phyloP scores from a whole-genome alignment of 495 filamentous ascomycete genomes.

The Xylaria intraflava region DNA sequence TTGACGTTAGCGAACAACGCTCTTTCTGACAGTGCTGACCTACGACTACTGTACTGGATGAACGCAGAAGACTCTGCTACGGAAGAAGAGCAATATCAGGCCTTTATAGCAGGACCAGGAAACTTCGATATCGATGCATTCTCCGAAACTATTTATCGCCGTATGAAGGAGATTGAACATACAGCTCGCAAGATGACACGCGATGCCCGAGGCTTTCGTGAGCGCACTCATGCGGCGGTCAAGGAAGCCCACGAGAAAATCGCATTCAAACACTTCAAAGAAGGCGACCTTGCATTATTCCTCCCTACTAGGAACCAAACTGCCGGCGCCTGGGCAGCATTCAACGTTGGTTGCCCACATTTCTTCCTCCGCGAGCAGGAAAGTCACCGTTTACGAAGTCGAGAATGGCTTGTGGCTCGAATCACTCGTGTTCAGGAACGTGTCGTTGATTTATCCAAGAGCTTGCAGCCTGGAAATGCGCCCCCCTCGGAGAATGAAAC shows the following conservation, averaged over 20 bases:
- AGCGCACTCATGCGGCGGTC: slow-evolving; percentile 76
- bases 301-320: slow-evolving; percentile 89
- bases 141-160: slow-evolving; percentile 72
- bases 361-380: slow-evolving; percentile 96
- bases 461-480: slow-evolving; percentile 29
- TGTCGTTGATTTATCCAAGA: slow-evolving; percentile 85
- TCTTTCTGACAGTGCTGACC: slow-evolving; percentile 47
- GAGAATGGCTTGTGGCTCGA: slow-evolving; percentile 92
- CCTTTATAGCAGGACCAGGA: slow-evolving; percentile 61
- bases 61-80: slow-evolving; percentile 55
- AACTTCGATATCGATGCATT: slow-evolving; percentile 78
- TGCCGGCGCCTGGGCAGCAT: slow-evolving; percentile 93
- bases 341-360: slow-evolving; percentile 94
- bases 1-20: slow-evolving; percentile 34
- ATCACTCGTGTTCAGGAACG: slow-evolving; percentile 89
- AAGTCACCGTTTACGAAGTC: slow-evolving; percentile 66
- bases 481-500: slow-evolving; percentile 26
- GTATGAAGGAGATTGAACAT: slow-evolving; percentile 82
- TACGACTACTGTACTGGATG: slow-evolving; percentile 72
- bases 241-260: slow-evolving; percentile 94
- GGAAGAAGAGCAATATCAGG: slow-evolving; percentile 63
- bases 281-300: slow-evolving; percentile 93
- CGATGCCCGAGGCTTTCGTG: slow-evolving; percentile 78
- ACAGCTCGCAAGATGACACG: slow-evolving; percentile 85
- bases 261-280: slow-evolving; percentile 92